Conservation (phyloP, 1,139 yeast genomes). For the Petasospora rhodanensis region DNA sequence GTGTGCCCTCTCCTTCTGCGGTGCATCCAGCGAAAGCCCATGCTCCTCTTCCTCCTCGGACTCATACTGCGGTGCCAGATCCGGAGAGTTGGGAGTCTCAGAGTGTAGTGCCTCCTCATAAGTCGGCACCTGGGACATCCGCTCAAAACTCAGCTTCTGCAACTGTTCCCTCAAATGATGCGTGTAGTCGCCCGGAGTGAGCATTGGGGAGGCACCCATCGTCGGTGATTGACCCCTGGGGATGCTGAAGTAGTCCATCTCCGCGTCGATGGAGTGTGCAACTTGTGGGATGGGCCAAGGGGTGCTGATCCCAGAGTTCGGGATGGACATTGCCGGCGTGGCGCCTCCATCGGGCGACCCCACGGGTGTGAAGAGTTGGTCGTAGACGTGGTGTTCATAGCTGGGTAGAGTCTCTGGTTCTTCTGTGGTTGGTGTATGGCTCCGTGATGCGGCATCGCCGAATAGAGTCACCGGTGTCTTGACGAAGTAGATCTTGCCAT, state of each 20-base stretch:
- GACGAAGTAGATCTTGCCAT: slow-evolving; percentile 44
- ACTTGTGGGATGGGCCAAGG: slow-evolving; percentile 4
- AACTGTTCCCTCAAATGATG: slow-evolving; percentile 10
- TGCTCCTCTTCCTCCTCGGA: neutral
- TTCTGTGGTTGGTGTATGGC: neutral
- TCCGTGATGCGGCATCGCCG: slow-evolving; percentile 1
- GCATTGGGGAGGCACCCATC: slow-evolving; percentile 6
- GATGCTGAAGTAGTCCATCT: slow-evolving; percentile 9
- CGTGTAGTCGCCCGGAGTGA: slow-evolving; percentile 5
- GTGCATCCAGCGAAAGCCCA: too few relatives aligned
- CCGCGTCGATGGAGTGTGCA: slow-evolving; percentile 2
- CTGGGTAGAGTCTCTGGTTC: slow-evolving; percentile 65
- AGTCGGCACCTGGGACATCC: slow-evolving; percentile 34
- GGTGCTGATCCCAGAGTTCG: slow-evolving; percentile 7
- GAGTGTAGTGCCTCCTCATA: slow-evolving; percentile 36
- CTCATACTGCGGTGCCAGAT: slow-evolving; percentile 32
- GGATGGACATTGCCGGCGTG: slow-evolving; percentile 2
- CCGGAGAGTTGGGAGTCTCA: slow-evolving; percentile 25
- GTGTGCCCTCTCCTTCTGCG: slow-evolving; percentile 1
- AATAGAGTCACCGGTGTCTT: slow-evolving; percentile 34
- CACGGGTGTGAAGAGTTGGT: slow-evolving; percentile 32
- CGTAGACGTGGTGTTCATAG: slow-evolving; percentile 72
- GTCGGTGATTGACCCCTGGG: slow-evolving; percentile 1
- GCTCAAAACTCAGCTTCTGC: slow-evolving; percentile 25
- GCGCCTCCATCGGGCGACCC: too few relatives aligned